Conservation (phyloP, 345 rosid species). For the Isatis tinctoria region DNA sequence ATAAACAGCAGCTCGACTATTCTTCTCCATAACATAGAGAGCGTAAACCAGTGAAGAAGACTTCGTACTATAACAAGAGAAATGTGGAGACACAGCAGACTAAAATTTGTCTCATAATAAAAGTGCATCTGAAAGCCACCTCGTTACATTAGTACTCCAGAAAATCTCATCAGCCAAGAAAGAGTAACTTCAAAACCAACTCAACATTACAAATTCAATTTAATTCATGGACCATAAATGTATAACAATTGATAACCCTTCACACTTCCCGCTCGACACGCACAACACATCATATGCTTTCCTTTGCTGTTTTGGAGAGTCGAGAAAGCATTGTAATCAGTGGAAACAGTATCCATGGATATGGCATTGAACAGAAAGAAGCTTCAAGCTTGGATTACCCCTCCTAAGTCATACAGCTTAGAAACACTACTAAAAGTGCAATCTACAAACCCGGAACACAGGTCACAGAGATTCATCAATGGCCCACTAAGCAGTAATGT, state of each 20-base stretch:
- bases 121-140: neutral
- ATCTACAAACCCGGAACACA: neutral
- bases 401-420: neutral
- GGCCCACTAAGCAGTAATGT: conserved; percentile 29
- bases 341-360: neutral
- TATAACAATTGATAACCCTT: neutral
- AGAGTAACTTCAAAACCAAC: neutral
- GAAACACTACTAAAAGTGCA: conserved; percentile 22
- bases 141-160: neutral
- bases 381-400: conserved; percentile 1
- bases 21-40: neutral
- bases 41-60: neutral
- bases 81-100: neutral
- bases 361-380: conserved; percentile 4
- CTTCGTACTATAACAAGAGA: neutral
- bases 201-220: neutral
- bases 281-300: neutral
- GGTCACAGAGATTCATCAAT: conserved; percentile 24
- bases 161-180: neutral
- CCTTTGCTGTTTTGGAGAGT: neutral
- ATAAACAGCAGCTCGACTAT: neutral
- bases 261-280: neutral
- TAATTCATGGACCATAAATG: neutral
- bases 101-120: neutral
- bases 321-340: neutral